These are phyloP conservation scores for Coniochaeta sp. DNA, from an alignment of 2,329 filamentous ascomycete genomes.

Conservation along the genomic window DNA sequence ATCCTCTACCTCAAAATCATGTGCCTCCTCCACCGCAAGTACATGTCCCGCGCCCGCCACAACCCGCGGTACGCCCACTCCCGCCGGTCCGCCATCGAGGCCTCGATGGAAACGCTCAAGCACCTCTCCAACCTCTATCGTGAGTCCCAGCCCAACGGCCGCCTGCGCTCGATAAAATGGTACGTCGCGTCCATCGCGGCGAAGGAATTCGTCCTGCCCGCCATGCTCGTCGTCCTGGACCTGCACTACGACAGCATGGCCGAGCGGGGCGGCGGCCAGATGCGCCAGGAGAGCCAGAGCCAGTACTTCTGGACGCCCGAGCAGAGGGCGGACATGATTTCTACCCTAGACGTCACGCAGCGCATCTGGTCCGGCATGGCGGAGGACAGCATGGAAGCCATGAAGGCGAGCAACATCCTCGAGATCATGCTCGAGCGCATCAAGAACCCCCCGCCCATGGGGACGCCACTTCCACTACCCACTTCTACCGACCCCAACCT, in stretches of 20 bases:
- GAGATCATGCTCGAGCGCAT: constrained; percentile 80
- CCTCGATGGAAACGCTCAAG: constrained; percentile 72
- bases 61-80: constrained; percentile 81
- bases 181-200: constrained; percentile 73
- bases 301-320: constrained; percentile 48
- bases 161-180: constrained; percentile 67
- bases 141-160: constrained; percentile 66
- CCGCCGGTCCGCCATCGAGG: constrained; percentile 75
- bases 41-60: constrained; percentile 68
- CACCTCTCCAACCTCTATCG: constrained; percentile 70
- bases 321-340: constrained; percentile 68
- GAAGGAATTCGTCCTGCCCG: constrained; percentile 79
- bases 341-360: constrained; percentile 62
- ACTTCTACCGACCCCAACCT: too few relatives aligned
- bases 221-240: constrained; percentile 78
- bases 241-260: constrained; percentile 62
- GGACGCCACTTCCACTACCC: too few relatives aligned
- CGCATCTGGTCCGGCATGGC: constrained; percentile 75
- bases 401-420: constrained; percentile 77
- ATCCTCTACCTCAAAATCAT: constrained; percentile 84
- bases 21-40: constrained; percentile 83
- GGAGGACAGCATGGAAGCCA: constrained; percentile 79
- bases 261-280: constrained; percentile 30
- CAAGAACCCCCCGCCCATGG: constrained; percentile 34
- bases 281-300: constrained; percentile 36